Conservation (phyloP, 306 rosid species). For the Trifolium dubium region DNA sequence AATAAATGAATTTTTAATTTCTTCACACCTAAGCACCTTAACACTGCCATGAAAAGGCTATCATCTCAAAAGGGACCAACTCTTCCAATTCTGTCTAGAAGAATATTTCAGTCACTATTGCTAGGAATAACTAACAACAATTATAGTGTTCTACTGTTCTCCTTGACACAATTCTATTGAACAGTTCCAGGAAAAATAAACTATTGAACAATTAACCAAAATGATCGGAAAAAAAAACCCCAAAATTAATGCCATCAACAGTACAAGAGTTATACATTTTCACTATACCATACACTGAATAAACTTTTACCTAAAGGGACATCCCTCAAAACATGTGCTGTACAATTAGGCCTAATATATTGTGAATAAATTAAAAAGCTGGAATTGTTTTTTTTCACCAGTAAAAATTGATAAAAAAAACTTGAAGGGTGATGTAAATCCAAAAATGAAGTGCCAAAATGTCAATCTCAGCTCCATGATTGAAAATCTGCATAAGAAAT, state of each 20-base stretch:
- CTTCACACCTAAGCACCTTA: neutral
- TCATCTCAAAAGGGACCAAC: neutral
- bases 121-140: neutral
- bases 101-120: neutral
- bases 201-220: conserved; percentile 22
- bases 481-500: conserved; percentile 52
- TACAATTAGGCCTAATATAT: conserved; percentile 41
- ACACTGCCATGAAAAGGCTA: neutral
- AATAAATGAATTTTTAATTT: neutral
- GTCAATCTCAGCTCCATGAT: conserved; percentile 32
- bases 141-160: neutral
- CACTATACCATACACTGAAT: conserved; percentile 20
- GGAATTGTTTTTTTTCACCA: conserved; percentile 1
- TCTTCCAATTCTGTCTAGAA: too few species aligned
- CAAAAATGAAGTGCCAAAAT: conserved; percentile 27
- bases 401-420: neutral
- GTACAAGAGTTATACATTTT: conserved; percentile 14
- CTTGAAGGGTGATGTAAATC: conserved; percentile 18
- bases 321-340: conserved; percentile 31
- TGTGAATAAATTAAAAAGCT: conserved; percentile 14
- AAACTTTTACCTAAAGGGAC: conserved; percentile 25
- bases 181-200: neutral
- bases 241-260: conserved; percentile 15
- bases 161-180: conserved; percentile 6
- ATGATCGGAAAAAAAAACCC: conserved; percentile 23